These are phyloP conservation scores for Cercospora sp. DNA, from an alignment of 2,329 filamentous ascomycete species.

Conservation along the genomic window DNA sequence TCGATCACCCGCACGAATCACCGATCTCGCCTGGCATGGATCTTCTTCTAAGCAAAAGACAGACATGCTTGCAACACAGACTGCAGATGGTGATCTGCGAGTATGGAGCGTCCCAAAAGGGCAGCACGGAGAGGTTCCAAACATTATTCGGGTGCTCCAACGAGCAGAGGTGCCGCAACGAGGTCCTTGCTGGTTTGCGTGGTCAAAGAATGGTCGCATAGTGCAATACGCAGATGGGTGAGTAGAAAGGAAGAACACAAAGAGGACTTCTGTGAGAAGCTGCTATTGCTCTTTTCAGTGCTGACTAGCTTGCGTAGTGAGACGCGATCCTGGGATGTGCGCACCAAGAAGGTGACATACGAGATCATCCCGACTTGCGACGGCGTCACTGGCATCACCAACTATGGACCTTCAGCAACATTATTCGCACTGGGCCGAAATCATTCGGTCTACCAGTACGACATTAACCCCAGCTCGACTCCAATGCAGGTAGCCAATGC, in stretches of 20 bases:
- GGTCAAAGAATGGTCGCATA: constrained; percentile 97
- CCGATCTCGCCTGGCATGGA: constrained; percentile 89
- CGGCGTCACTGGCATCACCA: constrained; percentile 75
- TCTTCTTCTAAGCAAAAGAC: constrained; percentile 95
- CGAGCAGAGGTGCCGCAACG: constrained; percentile 70
- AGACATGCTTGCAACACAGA: constrained; percentile 95
- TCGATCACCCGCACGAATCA: constrained; percentile 79
- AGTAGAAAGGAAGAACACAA: constrained; percentile 45
- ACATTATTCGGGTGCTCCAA: constrained; percentile 84
- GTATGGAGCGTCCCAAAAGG: constrained; percentile 96
- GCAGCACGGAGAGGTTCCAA: constrained; percentile 68
- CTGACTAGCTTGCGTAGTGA: constrained; percentile 53
- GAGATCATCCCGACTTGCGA: constrained; percentile 84
- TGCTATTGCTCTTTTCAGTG: not conserved
- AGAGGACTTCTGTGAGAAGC: not conserved
- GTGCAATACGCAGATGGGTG: constrained; percentile 90
- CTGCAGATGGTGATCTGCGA: constrained; percentile 83
- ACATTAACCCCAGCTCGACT: constrained; percentile 71
- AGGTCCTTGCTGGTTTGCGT: constrained; percentile 92
- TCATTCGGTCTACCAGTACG: constrained; percentile 91
- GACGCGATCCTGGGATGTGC: constrained; percentile 93
- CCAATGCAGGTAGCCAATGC: constrained; percentile 80
- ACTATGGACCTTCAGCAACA: constrained; percentile 85
- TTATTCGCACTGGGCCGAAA: constrained; percentile 88
- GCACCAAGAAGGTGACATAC: constrained; percentile 94